A percentile compares a stretch with the other conserved stretches of the same genome.
phyloP scores from a whole-genome alignment of 1,284 basidiomycete species.

The Xerocomus nothofagi region DNA sequence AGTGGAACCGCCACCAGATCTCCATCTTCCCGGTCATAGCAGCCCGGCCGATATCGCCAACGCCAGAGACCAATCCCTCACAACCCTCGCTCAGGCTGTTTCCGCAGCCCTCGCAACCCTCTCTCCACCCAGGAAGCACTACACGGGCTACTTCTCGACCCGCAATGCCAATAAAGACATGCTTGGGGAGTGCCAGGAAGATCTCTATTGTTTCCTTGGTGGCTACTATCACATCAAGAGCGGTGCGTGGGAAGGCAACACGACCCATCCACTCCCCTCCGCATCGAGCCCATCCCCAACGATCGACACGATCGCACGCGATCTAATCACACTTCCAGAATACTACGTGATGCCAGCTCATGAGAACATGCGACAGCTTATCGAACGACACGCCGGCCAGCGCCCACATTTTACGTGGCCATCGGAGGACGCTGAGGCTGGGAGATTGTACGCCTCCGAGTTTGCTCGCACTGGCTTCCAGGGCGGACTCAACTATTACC shows the following conservation, averaged over 20 bases:
- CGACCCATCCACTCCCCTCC: constrained; percentile 40
- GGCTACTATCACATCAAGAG: constrained; percentile 63
- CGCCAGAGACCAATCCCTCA: constrained; percentile 5
- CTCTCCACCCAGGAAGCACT: constrained; percentile 58
- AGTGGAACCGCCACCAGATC: constrained; percentile 10
- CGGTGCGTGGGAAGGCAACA: constrained; percentile 50
- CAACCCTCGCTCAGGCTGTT: constrained; percentile 18
- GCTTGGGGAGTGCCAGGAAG: constrained; percentile 39
- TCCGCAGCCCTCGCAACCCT: constrained; percentile 39
- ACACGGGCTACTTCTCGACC: constrained; percentile 50
- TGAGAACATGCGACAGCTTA: constrained; percentile 52
- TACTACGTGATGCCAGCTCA: constrained; percentile 63
- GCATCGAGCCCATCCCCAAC: constrained; percentile 18
- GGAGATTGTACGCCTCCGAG: constrained; percentile 46
- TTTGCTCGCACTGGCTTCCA: constrained; percentile 60
- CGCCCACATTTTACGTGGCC: constrained; percentile 46
- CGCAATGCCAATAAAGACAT: constrained; percentile 50
- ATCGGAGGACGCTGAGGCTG: constrained; percentile 44
- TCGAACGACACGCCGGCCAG: constrained; percentile 30
- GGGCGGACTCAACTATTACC: constrained; percentile 59
- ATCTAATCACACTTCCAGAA: constrained; percentile 49
- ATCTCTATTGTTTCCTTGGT: constrained; percentile 51
- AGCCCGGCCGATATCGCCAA: constrained; percentile 2
- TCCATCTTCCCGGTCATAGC: not conserved
- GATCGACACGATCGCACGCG: constrained; percentile 27